Base-by-base conservation (phyloP, 495 filamentous ascomycete genomes). In the Aspergillus sparsus region DNA sequence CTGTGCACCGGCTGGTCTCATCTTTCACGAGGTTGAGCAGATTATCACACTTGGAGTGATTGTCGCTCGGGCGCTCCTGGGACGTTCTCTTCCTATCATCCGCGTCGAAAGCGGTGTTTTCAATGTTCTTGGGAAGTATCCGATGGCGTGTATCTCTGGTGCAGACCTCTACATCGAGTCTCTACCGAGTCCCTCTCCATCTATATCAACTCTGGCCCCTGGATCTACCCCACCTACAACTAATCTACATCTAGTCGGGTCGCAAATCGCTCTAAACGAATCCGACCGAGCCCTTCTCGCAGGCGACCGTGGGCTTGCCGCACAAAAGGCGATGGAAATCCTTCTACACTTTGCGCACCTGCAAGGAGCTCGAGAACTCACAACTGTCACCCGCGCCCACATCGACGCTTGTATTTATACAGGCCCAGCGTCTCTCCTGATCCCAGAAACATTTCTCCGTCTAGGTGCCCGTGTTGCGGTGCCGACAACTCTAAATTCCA, bases 321-420 rank as follows among this genome's bases (percentile, higher is more conserved):
- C 69, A 7, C 61, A 63, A 10, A 39, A 63, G 1, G 67, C 72
- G 16, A 66, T 73, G 61, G 37, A 63, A 7, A 66, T 73, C 6
- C 54, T 73, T 16, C 44, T 71, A 5, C 62, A 62, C 0, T 64
- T 64, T 27, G 70, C 72, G 11, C 39, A 32, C 1, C 51, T 73
- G 0, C 61, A 62, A 50, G 64, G 57, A 5, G 67, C 65, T 5
- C 63, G 41, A 4, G 35, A 60, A 11, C 45, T 75, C 6, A 63
- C 68, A 10, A 51, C 68, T 11, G 58, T 71, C 13, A 62, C 63
- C 32, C 68, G 67, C 45, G 68, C 58, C 32, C 72, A 75, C 47
- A 64, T 75, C 18, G 72, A 75, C 49, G 66, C 64, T 13, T 71
- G 72, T 53, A 67, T 70, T 53, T 75, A 75, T 62, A 71, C 67